Evolutionary conservation across 768 basidiomycete species (phyloP).

Genomic region (Sistotremastrum suecicum): DNA sequence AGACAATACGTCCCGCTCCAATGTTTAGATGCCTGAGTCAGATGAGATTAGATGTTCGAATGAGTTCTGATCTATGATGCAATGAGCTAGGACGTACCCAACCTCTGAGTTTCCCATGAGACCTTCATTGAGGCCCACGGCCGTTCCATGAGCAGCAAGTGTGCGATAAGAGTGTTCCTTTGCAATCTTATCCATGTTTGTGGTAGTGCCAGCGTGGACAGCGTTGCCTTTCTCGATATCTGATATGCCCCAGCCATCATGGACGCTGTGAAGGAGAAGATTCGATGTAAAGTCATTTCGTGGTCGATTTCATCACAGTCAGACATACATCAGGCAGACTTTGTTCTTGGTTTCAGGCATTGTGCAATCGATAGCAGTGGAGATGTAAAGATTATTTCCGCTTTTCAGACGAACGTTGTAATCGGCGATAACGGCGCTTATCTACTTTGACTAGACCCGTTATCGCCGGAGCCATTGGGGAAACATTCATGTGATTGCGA

Average conservation of each 20-base stretch:
- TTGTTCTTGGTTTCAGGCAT: conserved; percentile 64
- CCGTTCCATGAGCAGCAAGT: conserved; percentile 76
- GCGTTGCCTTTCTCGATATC: conserved; percentile 68
- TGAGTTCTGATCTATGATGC: neutral
- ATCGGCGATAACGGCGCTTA: no score
- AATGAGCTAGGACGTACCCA: conserved; percentile 43
- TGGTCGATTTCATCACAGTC: neutral
- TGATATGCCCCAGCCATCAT: conserved; percentile 92
- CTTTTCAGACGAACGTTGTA: no score
- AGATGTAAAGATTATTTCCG: no score
- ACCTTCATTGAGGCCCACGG: conserved; percentile 84
- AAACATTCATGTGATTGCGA: no score
- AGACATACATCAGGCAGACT: conserved; percentile 75
- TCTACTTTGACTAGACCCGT: no score
- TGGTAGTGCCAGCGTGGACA: conserved; percentile 71
- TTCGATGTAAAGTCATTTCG: neutral
- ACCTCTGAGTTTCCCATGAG: conserved; percentile 98
- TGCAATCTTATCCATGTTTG: conserved; percentile 80
- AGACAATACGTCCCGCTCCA: conserved; percentile 87
- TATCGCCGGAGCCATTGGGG: no score
- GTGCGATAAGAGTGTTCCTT: conserved; percentile 58
- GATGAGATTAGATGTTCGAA: neutral
- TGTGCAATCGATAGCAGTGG: neutral
- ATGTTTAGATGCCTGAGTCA: conserved; percentile 73
- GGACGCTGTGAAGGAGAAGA: conserved; percentile 39